Conservation (phyloP, 2,329 filamentous ascomycete species). For the Grosmannia serpens region DNA sequence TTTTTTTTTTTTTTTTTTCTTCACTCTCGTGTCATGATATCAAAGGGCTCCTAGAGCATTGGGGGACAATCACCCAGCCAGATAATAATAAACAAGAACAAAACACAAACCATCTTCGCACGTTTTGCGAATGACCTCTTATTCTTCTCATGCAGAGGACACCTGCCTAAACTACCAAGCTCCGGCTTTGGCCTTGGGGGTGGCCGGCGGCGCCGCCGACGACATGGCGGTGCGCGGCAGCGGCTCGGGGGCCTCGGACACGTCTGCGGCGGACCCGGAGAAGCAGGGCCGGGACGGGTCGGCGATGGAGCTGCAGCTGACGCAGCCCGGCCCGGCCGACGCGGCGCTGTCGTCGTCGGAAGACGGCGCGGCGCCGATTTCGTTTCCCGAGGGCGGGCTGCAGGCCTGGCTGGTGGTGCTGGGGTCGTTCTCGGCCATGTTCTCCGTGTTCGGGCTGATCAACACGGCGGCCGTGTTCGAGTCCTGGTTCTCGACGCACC, state of each 20-base stretch:
- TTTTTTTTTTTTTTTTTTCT: neutral
- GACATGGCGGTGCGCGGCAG: neutral
- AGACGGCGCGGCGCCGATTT: conserved; percentile 7
- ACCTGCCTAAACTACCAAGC: conserved; percentile 26
- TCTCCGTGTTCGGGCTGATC: conserved; percentile 61
- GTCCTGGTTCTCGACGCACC: conserved; percentile 61
- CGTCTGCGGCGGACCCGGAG: neutral
- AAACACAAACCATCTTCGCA: neutral
- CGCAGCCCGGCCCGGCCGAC: no score
- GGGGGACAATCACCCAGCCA: neutral
- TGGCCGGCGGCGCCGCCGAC: neutral
- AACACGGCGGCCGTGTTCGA: conserved; percentile 68
- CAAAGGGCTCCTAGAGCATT: neutral
- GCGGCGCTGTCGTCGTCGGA: neutral
- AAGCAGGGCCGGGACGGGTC: neutral
- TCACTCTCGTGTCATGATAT: neutral
- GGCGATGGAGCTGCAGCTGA: neutral
- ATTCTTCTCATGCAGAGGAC: conserved; percentile 24
- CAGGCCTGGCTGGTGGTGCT: conserved; percentile 66
- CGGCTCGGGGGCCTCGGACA: neutral
- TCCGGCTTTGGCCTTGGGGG: neutral
- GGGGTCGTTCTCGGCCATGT: conserved; percentile 62
- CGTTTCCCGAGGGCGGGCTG: conserved; percentile 65
- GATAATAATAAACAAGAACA: neutral
- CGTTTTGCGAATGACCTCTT: conserved; percentile 18